These are phyloP conservation scores for Myriosclerotinia curreyana DNA, from an alignment of 2,329 filamentous ascomycete species.

Conservation along the genomic window DNA sequence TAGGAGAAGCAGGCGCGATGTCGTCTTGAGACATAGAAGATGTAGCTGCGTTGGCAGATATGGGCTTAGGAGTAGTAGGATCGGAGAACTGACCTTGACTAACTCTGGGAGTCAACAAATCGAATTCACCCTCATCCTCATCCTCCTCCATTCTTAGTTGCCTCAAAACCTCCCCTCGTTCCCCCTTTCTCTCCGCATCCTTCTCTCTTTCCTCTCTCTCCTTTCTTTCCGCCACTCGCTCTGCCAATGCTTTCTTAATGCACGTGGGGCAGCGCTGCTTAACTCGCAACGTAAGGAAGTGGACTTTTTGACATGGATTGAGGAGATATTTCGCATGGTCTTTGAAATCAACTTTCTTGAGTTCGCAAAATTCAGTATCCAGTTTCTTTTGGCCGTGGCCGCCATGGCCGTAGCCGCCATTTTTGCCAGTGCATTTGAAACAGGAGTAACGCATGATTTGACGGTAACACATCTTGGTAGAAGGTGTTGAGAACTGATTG, in stretches of 20 bases:
- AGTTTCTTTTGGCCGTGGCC: too few species aligned
- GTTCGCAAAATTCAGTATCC: too few species aligned
- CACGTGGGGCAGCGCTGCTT: not conserved
- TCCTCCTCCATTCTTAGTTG: not conserved
- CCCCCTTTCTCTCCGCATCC: not conserved
- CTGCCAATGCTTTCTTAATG: not conserved
- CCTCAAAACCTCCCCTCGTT: not conserved
- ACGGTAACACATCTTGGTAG: not conserved
- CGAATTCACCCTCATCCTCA: not conserved
- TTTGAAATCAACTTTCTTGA: too few species aligned
- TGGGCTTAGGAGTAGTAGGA: conserved; percentile 39
- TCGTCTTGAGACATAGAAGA: too few species aligned
- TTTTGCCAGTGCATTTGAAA: not conserved
- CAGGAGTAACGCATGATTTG: not conserved
- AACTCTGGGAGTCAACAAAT: not conserved
- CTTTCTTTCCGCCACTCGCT: not conserved
- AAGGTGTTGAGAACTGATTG: not conserved
- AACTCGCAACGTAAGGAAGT: not conserved
- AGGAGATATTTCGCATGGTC: not conserved
- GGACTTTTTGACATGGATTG: too few species aligned
- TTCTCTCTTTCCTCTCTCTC: not conserved
- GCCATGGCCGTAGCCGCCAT: not conserved
- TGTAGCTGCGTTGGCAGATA: not conserved
- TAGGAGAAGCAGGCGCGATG: conserved; percentile 30
- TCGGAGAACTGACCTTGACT: conserved; percentile 11